Base-by-base conservation (phyloP, 208 protist genomes). In the Leishmania amazonensis region DNA sequence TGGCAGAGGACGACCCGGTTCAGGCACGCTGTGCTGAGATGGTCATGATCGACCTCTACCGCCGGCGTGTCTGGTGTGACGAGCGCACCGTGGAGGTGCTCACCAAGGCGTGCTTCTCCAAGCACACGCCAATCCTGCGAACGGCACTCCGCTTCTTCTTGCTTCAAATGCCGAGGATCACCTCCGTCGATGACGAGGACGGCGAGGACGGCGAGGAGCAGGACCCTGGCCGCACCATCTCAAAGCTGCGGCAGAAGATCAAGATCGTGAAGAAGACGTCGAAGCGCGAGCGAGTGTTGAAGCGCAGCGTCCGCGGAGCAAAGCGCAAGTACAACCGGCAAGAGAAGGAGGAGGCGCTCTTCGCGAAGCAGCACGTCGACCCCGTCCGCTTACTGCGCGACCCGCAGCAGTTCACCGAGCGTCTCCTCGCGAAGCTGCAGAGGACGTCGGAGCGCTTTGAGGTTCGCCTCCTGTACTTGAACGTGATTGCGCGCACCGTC, bases 1-100 rank as follows among this genome's bases (percentile, higher is more conserved):
- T 99, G 89, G 85, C 90, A 49, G 98, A 99, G 60, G 91, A 96
- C 58, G 96, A 98, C 81, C 85, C 93, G 19, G 88, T 98, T 19
- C 98, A 99, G 83, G 97, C 98, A 5, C 91, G 98, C 2, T 98
- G 98, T 81, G 98, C 97, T 17, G 92, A 99, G 64, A 93, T 98
- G 75, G 96, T 99, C 40, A 99, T 99, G 96, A 98, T 99, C 77
- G 97, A 99, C 78, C 92, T 99, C 38, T 99, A 99, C 91, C 92
- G 96, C n/a, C 95, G 98, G 57, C 91, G 97, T 38, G 93, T 99
- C 47, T 99, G 98, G 98, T 93, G 88, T 65, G 91, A 96, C 83
- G 93, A 98, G 86, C 91, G 95, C 31, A 98, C 90, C 28, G 99
- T 99, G 13, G 99, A 99, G 90, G 98, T 99, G 31, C 94, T 99